Percentiles rank a stretch among this genome's conserved stretches.
Evolutionary conservation across 1,139 yeast genomes (phyloP).

Genomic region (Protomyces lactucae-debilis): DNA sequence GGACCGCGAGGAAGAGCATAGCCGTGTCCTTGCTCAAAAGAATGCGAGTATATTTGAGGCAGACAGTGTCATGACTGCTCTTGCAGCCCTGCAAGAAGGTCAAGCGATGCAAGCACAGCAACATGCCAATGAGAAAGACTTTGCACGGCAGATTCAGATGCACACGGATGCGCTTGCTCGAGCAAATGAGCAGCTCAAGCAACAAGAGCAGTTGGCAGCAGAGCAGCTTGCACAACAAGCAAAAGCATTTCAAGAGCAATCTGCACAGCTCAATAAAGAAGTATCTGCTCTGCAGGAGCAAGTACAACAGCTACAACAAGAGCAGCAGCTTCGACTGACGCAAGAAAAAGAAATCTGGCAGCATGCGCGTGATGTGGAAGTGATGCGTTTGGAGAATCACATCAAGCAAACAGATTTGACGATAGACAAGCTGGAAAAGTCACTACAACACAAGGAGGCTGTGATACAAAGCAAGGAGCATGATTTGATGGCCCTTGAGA

Average conservation of each 20-base stretch:
- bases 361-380: not conserved
- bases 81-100: not conserved
- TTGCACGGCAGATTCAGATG: not conserved
- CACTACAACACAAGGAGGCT: not conserved
- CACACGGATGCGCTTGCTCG: not conserved
- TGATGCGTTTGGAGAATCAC: not conserved
- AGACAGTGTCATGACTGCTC: not conserved
- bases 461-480: not conserved
- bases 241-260: not conserved
- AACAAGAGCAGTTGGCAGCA: not conserved
- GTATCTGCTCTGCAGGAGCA: not conserved
- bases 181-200: not conserved
- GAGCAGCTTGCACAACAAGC: not conserved
- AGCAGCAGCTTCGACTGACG: not conserved
- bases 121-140: not conserved
- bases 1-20: not conserved
- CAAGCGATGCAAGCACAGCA: not conserved
- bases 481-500: not conserved
- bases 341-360: not conserved
- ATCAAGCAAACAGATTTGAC: not conserved
- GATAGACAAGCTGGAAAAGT: not conserved
- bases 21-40: not conserved
- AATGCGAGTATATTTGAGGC: not conserved
- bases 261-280: not conserved
- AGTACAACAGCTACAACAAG: not conserved